Percentiles rank a stretch among this genome's conserved stretches.
Evolutionary conservation across 345 rosid genomes (phyloP).

Genomic region (Brassica cretica): DNA sequence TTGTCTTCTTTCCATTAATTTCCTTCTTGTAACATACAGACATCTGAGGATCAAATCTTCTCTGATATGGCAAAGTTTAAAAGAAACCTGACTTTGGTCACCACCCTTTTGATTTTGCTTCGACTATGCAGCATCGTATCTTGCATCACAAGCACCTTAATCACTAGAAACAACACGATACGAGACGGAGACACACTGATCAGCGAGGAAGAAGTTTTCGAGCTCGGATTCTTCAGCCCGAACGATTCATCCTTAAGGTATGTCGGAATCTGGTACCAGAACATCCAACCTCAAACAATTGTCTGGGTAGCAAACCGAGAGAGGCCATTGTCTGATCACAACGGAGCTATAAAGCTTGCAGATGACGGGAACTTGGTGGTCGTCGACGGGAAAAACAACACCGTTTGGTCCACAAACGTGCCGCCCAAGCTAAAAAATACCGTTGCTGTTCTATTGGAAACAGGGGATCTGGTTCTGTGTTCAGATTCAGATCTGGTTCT

Average conservation of each 20-base stretch:
- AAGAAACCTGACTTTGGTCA: background rate
- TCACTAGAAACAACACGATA: slow-evolving; percentile 45
- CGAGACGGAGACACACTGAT: slow-evolving; percentile 52
- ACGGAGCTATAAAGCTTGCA: slow-evolving; percentile 47
- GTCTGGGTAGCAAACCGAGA: slow-evolving; percentile 79
- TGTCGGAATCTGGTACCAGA: slow-evolving; percentile 69
- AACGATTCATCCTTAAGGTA: slow-evolving; percentile 45
- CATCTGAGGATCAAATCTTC: background rate
- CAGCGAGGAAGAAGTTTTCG: slow-evolving; percentile 40
- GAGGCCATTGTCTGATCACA: slow-evolving; percentile 42
- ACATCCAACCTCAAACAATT: slow-evolving; percentile 34
- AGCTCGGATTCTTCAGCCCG: slow-evolving; percentile 67
- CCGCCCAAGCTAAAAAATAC: slow-evolving; percentile 20
- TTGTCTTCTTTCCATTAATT: background rate
- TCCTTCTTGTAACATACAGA: background rate
- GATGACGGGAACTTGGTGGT: slow-evolving; percentile 43
- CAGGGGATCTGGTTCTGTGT: slow-evolving; percentile 53
- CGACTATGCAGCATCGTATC: slow-evolving; percentile 27
- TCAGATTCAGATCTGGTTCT: too few species aligned
- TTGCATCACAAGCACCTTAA: slow-evolving; percentile 29
- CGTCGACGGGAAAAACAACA: slow-evolving; percentile 14
- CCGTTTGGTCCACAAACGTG: slow-evolving; percentile 47
- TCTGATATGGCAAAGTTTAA: slow-evolving; percentile 3
- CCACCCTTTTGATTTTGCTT: slow-evolving; percentile 26
- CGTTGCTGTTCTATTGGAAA: slow-evolving; percentile 37